These are phyloP conservation scores for Brasenia schreberi DNA, from an alignment of 164 flowering plant species.

Conservation along the genomic window DNA sequence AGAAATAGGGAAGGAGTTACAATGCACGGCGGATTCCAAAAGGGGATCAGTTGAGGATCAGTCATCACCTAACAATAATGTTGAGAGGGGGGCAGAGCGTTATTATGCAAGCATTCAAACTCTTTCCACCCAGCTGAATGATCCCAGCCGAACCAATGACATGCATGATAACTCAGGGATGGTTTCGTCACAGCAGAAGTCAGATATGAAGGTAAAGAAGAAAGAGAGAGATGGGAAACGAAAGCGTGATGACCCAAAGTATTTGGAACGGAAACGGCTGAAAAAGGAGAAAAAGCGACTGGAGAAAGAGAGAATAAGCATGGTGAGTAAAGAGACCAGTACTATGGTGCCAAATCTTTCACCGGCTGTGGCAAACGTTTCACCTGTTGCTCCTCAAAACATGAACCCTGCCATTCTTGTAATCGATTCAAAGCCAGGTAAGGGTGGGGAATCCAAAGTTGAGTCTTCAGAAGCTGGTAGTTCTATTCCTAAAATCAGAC, in stretches of 20 bases:
- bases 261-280: conserved; percentile 52
- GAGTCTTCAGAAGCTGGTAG: conserved; percentile 12
- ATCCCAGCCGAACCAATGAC: conserved; percentile 16
- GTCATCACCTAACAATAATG: background rate
- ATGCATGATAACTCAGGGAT: background rate
- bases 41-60: background rate
- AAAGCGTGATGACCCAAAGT: conserved; percentile 50
- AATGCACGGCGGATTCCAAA: conserved; percentile 92
- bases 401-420: background rate
- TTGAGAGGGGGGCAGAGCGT: conserved; percentile 16
- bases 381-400: background rate
- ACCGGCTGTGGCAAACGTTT: background rate
- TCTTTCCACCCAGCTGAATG: conserved; percentile 17
- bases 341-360: conserved; percentile 11
- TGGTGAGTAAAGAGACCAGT: conserved; percentile 16
- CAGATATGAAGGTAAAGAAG: conserved; percentile 41
- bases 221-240: conserved; percentile 32
- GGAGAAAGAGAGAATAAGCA: conserved; percentile 50
- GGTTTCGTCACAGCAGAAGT: conserved; percentile 9
- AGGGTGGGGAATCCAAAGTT: conserved; percentile 12
- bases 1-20: conserved; percentile 60
- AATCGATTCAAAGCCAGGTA: background rate
- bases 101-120: conserved; percentile 29
- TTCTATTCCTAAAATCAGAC: conserved; percentile 7
- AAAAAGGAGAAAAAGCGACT: conserved; percentile 61